Evolutionary conservation across 129 eudicot genomes (phyloP).

Genomic region (Smallanthus sonchifolius): DNA sequence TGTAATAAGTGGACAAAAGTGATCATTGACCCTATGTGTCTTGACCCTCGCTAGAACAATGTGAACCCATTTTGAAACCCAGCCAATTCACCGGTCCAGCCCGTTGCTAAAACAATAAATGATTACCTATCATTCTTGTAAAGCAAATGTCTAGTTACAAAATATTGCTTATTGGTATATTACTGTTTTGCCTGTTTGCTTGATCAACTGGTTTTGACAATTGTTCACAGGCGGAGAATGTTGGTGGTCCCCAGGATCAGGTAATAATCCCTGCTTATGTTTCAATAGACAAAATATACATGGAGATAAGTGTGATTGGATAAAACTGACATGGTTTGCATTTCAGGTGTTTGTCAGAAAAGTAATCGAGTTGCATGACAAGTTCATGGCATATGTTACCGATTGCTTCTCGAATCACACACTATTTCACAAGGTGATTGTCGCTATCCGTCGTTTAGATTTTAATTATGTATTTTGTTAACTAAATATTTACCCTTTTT

Average conservation of each 20-base stretch:
- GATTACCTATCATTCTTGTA: neutral
- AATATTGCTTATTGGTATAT: neutral
- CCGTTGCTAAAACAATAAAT: neutral
- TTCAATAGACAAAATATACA: neutral
- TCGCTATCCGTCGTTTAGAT: neutral
- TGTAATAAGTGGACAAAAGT: neutral
- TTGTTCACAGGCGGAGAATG: conserved; percentile 48
- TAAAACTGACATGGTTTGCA: neutral
- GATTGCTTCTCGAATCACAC: conserved; percentile 57
- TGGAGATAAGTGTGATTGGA: neutral
- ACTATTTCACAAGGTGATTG: conserved; percentile 61
- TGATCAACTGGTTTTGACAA: neutral
- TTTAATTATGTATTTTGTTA: neutral
- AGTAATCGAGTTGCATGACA: conserved; percentile 68
- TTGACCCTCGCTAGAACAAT: neutral
- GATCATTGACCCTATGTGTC: neutral
- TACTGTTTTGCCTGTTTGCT: neutral
- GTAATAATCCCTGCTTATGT: conserved; percentile 9
- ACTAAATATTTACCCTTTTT: neutral
- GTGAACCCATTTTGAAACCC: neutral
- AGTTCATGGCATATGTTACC: conserved; percentile 56
- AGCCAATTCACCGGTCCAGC: neutral
- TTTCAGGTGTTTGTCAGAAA: conserved; percentile 53
- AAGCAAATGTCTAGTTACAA: neutral
- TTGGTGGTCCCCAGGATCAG: conserved; percentile 77